A percentile compares a stretch with the other conserved stretches of the same genome.
Conservation (phyloP, 371 early-diverging fungal species). For the Homolaphlyctis polyrhiza region DNA sequence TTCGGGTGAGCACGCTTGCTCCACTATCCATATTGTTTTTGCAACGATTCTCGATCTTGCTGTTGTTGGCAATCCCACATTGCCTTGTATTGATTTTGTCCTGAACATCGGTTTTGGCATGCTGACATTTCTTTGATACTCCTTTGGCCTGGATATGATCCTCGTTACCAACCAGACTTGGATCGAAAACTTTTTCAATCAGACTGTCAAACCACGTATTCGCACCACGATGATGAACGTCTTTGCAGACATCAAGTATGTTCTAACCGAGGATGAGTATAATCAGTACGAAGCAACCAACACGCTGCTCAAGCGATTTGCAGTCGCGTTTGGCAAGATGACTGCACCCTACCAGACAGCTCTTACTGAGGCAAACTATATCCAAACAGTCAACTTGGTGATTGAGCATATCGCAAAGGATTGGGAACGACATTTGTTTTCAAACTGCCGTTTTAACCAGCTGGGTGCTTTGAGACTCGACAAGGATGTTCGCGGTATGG, state of each 20-base stretch:
- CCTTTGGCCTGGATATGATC: conserved; percentile 10
- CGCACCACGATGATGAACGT: conserved; percentile 73
- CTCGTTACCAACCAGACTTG: conserved; percentile 45
- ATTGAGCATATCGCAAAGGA: conserved; percentile 65
- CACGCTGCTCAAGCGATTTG: conserved; percentile 73
- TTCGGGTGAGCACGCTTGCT: conserved; percentile 46
- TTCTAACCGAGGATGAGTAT: conserved; percentile 85
- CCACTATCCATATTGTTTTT: conserved; percentile 6
- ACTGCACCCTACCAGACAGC: conserved; percentile 55
- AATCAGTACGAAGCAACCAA: conserved; percentile 65
- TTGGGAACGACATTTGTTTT: conserved; percentile 70
- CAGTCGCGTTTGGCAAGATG: conserved; percentile 56
- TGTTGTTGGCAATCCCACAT: background rate
- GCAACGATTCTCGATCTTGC: background rate
- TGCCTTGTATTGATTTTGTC: background rate
- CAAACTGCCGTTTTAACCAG: conserved; percentile 13
- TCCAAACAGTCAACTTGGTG: conserved; percentile 52
- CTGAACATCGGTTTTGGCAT: conserved; percentile 2
- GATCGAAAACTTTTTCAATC: conserved; percentile 70
- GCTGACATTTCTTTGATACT: background rate
- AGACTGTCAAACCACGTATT: conserved; percentile 74
- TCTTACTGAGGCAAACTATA: conserved; percentile 65
- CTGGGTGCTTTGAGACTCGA: conserved; percentile 82
- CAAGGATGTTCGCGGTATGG: conserved; percentile 76
- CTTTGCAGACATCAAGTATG: conserved; percentile 81